Evolutionary conservation across 805 yeast genomes (phyloP).

Genomic region (Yarrowia yakushimensis): DNA sequence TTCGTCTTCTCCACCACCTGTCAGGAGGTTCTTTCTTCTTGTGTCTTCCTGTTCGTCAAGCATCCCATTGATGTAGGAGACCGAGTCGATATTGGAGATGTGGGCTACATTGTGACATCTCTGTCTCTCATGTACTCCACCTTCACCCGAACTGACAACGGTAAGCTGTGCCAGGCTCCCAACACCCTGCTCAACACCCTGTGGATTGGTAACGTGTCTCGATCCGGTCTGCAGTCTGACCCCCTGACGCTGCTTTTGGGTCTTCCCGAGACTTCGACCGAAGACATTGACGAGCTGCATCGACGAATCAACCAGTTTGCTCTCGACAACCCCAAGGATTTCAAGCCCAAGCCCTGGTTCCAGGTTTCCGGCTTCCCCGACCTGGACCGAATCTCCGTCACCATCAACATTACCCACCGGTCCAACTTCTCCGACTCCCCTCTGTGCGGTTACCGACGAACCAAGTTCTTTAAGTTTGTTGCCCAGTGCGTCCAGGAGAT

Average conservation of each 20-base stretch:
- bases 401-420: conserved; percentile 34
- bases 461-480: conserved; percentile 35
- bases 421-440: conserved; percentile 38
- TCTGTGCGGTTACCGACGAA: conserved; percentile 35
- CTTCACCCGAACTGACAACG: conserved; percentile 34
- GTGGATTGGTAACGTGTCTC: conserved; percentile 40
- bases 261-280: conserved; percentile 40
- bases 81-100: conserved; percentile 35
- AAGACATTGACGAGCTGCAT: conserved; percentile 37
- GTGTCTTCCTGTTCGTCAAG: conserved; percentile 42
- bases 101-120: conserved; percentile 36
- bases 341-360: conserved; percentile 36
- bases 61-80: conserved; percentile 46
- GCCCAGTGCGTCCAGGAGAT: conserved; percentile 37
- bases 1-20: conserved; percentile 40
- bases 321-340: conserved; percentile 39
- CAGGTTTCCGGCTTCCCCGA: conserved; percentile 38
- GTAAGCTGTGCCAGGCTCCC: conserved; percentile 39
- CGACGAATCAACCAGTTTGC: conserved; percentile 35
- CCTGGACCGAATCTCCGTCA: conserved; percentile 37
- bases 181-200: conserved; percentile 39
- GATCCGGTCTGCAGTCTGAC: conserved; percentile 38
- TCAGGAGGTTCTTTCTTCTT: conserved; percentile 41
- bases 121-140: conserved; percentile 40
- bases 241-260: conserved; percentile 35